Evolutionary conservation across 2,329 filamentous ascomycete species (phyloP), one percentile per base, ranked within the genome.

Genomic region (Alternaria sp.): DNA sequence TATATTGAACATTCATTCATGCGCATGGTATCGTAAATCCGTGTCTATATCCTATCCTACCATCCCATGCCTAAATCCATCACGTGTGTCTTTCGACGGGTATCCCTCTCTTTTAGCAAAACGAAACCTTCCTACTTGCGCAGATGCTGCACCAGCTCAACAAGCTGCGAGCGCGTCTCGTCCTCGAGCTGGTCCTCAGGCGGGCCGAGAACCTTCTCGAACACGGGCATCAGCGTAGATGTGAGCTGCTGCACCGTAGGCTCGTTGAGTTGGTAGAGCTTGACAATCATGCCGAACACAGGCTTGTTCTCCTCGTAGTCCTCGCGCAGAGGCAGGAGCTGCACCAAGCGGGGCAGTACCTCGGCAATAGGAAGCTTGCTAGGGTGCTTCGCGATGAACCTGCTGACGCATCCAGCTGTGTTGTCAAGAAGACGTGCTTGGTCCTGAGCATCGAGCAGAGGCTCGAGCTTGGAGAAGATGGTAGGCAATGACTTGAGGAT

Each of bases 301-400:
- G 96, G 93, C 74, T 93, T 92, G 82, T 99, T 98, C 87, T 98
- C 96, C 81, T 97, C 93, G 74, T 88, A 98, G 80, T 98, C 96
- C 78, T 97, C 94, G 80, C 92, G 92, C 66, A 98, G 86, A 10
- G 96, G 96, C 40, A 98, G 87, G 26, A 94, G 87, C 65, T 88
- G 87, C 60, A 96, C 87, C 26, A 98, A 83, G 1, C 89, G 89
- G 25, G 95, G 94, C 2, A 99, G 87, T 19, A 97, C 92, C 64
- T 97, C 90, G 43, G 86, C 83, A 57, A 97, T 86, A 17, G 95
- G 93, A 10, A 96, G 90, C 70, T 88, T 88, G 71, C 95, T 89
- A n/a, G 92, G 90, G 81, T 97, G 90, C 74, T 91, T 91, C 78
- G 92, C 88, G 81, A 98, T 97, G 91, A 99, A 94, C 67, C 96